Evolutionary conservation across 208 protist genomes (phyloP).

Genomic region (Crithidia brevicula): DNA sequence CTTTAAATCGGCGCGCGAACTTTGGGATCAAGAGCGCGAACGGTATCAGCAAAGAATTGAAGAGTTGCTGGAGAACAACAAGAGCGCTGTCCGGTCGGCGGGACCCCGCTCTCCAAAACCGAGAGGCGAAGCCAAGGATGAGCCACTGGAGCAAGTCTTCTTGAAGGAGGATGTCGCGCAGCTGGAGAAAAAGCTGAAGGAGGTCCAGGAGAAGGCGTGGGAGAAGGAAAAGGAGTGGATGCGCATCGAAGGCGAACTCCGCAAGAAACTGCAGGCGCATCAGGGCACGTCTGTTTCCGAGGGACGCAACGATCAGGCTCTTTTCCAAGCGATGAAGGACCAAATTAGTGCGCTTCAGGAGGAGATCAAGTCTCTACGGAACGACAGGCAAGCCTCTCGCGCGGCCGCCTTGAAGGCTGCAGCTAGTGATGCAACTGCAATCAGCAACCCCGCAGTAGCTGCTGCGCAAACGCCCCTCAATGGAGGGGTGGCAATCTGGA

Average conservation of each 20-base stretch:
- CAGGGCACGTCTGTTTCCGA: conserved; percentile 29
- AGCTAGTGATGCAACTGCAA: background rate
- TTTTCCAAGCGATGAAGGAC: conserved; percentile 65
- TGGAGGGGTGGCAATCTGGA: conserved; percentile 11
- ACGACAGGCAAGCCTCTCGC: conserved; percentile 17
- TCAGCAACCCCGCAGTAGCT: background rate
- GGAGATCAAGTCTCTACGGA: conserved; percentile 29
- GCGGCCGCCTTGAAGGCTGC: conserved; percentile 3
- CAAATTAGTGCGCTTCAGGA: conserved; percentile 48
- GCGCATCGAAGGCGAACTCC: conserved; percentile 41
- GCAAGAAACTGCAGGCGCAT: conserved; percentile 37
- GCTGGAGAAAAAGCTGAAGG: conserved; percentile 72
- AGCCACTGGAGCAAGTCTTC: conserved; percentile 54
- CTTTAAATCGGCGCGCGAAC: conserved; percentile 35
- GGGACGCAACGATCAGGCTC: conserved; percentile 46
- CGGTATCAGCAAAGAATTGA: conserved; percentile 58
- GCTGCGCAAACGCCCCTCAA: background rate
- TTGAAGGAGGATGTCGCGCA: conserved; percentile 75
- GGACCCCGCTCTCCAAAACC: background rate
- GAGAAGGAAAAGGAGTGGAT: conserved; percentile 73
- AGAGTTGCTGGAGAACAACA: conserved; percentile 39
- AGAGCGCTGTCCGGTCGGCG: conserved; percentile 13
- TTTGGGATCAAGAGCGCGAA: conserved; percentile 66
- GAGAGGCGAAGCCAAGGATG: conserved; percentile 1
- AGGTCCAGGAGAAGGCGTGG: conserved; percentile 55